phyloP scores from a whole-genome alignment of 2,329 filamentous ascomycete species.

The Dactylellina drechsleri region DNA sequence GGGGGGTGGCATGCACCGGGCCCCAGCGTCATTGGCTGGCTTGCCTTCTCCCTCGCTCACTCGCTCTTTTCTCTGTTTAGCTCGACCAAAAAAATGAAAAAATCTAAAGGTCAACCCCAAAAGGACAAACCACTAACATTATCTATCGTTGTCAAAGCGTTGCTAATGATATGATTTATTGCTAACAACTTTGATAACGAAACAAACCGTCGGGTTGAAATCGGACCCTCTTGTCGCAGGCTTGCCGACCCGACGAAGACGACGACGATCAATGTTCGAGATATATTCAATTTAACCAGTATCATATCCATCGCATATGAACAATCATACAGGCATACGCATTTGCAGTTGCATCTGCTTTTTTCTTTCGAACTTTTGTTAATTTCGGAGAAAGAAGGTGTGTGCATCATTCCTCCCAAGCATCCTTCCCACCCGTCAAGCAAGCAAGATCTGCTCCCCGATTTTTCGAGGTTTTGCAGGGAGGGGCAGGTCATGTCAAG shows the following conservation, averaged over 20 bases:
- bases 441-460: slow-evolving; percentile 22
- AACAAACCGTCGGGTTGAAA: slow-evolving; percentile 20
- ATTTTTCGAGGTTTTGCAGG: slow-evolving; percentile 10
- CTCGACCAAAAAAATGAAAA: neutral
- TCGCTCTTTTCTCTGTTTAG: neutral
- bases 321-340: neutral
- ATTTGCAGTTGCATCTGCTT: neutral
- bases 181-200: no score
- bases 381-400: slow-evolving; percentile 11
- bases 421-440: slow-evolving; percentile 1
- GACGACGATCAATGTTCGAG: neutral
- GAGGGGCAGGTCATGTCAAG: slow-evolving; percentile 20
- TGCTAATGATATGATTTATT: no score
- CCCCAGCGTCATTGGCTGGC: slow-evolving; percentile 10
- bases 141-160: no score
- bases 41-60: neutral
- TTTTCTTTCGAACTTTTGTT: neutral
- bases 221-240: slow-evolving; percentile 32
- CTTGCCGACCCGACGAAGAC: slow-evolving; percentile 23
- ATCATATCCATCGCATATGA: neutral
- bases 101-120: slow-evolving; percentile 6
- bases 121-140: no score
- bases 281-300: neutral
- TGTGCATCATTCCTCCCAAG: slow-evolving; percentile 11
- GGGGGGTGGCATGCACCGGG: slow-evolving; percentile 42